Conservation (phyloP, 768 basidiomycete species). For the Rhodosporidiobolus sp. region DNA sequence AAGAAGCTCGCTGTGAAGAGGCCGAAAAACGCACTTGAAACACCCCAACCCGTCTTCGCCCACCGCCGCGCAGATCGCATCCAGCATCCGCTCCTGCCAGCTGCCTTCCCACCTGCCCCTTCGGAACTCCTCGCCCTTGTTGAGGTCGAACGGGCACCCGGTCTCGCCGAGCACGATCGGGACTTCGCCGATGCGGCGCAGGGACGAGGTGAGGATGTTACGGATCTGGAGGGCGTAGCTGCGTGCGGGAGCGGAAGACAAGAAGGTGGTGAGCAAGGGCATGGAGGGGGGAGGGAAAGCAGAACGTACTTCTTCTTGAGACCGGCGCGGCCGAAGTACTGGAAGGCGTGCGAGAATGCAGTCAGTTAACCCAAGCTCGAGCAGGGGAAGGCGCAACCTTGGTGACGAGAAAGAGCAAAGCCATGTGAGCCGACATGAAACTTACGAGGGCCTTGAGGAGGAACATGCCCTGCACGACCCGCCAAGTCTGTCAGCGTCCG, state of each 20-base stretch:
- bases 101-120: constrained; percentile 61
- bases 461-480: constrained; percentile 35
- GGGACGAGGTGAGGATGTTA: constrained; percentile 69
- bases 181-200: constrained; percentile 68
- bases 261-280: background rate
- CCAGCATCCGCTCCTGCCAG: constrained; percentile 91
- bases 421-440: background rate
- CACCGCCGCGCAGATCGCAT: constrained; percentile 78
- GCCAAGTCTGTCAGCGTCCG: too few relatives aligned
- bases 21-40: constrained; percentile 59
- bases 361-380: background rate
- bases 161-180: constrained; percentile 89
- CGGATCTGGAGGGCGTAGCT: constrained; percentile 70
- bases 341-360: background rate
- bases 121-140: constrained; percentile 60
- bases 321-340: constrained; percentile 40
- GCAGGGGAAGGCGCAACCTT: background rate
- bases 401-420: background rate
- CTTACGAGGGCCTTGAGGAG: constrained; percentile 32
- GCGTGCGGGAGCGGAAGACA: background rate
- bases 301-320: constrained; percentile 36
- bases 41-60: constrained; percentile 56
- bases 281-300: background rate
- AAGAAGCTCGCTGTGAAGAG: too few relatives aligned
- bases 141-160: constrained; percentile 95